A percentile compares a stretch with the other conserved stretches of the same genome.
phyloP scores from a whole-genome alignment of 2,329 filamentous ascomycete species.

The Alternaria novae-zelandiae region DNA sequence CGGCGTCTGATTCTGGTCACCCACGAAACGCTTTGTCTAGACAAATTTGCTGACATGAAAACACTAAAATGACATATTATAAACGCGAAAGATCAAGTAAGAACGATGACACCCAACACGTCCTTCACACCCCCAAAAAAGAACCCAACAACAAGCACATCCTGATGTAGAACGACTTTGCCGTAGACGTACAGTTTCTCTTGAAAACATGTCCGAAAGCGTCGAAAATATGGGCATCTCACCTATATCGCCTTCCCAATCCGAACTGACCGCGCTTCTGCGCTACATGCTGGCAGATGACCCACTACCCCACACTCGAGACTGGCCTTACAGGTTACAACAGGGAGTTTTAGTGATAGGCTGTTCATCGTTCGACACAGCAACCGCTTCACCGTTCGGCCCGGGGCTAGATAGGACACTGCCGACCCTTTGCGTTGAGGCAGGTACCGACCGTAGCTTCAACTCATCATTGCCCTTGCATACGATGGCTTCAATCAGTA shows the following conservation, averaged over 20 bases:
- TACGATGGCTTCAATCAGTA: not conserved
- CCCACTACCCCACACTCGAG: not conserved
- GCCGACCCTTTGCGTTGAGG: not conserved
- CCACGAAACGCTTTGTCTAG: not conserved
- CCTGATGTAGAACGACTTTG: not conserved
- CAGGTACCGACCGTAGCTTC: conserved; percentile 6
- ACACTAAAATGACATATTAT: not conserved
- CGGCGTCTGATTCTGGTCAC: not conserved
- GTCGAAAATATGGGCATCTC: not conserved
- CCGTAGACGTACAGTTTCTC: not conserved
- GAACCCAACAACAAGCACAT: not conserved
- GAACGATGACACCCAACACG: not conserved
- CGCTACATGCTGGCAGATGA: not conserved
- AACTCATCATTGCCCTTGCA: not conserved
- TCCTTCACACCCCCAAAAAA: not conserved
- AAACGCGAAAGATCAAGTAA: not conserved
- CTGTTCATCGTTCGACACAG: not conserved
- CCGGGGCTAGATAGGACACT: not conserved
- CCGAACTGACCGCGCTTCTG: conserved; percentile 1
- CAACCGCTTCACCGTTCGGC: not conserved
- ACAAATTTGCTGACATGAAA: not conserved
- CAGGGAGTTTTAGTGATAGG: not conserved
- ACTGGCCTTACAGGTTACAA: not conserved
- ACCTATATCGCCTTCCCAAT: not conserved
- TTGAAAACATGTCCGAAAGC: not conserved